Percentiles rank a stretch among this genome's conserved stretches.
Evolutionary conservation across 768 basidiomycete species (phyloP).

Genomic region (Gymnopilus junonius): DNA sequence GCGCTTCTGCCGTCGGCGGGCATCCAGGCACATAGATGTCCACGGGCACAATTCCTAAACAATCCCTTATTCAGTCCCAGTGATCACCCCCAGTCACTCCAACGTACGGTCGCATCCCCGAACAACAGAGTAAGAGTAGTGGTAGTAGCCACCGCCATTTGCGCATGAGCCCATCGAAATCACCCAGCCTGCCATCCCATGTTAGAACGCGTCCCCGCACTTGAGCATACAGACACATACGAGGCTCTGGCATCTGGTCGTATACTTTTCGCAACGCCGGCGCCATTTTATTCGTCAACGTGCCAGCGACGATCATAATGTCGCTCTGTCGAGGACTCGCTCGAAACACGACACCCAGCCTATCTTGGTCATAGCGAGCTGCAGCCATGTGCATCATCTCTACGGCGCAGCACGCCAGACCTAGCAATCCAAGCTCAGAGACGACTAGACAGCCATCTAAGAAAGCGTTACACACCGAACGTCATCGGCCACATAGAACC

Average conservation of each 20-base stretch:
- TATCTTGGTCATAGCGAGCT: constrained; percentile 97
- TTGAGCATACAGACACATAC: constrained; percentile 44
- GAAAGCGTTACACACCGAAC: constrained; percentile 54
- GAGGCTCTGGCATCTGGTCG: constrained; percentile 98
- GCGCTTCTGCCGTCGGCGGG: constrained; percentile 94
- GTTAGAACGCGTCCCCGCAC: not conserved
- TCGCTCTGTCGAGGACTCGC: constrained; percentile 98
- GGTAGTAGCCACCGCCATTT: constrained; percentile 96
- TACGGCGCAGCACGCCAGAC: constrained; percentile 98
- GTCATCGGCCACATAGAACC: constrained; percentile 99
- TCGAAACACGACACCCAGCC: constrained; percentile 96
- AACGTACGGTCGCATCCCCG: constrained; percentile 93
- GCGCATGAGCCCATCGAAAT: constrained; percentile 99
- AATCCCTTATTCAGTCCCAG: constrained; percentile 14
- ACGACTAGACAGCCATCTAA: not conserved
- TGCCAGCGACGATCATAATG: constrained; percentile 99
- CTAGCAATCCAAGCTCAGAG: constrained; percentile 38
- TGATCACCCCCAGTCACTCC: not conserved
- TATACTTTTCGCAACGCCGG: constrained; percentile 96
- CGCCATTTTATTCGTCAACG: constrained; percentile 99
- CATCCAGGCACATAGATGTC: constrained; percentile 99
- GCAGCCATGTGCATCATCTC: constrained; percentile 99
- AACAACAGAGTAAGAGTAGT: constrained; percentile 98
- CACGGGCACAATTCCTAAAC: constrained; percentile 90
- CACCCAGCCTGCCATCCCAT: constrained; percentile 77